Percentiles rank a stretch among this genome's conserved stretches.
These are phyloP conservation scores for Pleurozium schreberi DNA, from an alignment of 225 moss, liverwort and hornwort species.

Conservation along the genomic window DNA sequence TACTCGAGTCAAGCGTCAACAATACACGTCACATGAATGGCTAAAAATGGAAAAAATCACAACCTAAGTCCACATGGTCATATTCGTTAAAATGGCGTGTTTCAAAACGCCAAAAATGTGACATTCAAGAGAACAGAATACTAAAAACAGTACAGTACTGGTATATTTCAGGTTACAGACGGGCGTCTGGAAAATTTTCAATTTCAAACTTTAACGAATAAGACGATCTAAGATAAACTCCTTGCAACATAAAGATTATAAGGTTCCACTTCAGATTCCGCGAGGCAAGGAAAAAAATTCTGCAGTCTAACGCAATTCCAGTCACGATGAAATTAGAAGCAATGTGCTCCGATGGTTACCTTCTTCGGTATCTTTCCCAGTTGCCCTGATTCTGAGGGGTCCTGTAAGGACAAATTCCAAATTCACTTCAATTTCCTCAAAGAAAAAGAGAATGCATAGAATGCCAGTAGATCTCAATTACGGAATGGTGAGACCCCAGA, in stretches of 20 bases:
- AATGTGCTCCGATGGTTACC: conserved; percentile 1
- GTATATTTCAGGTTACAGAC: neutral
- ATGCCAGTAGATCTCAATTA: neutral
- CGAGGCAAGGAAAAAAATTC: neutral
- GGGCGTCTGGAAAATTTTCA: neutral
- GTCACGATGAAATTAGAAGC: neutral
- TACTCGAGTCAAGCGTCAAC: neutral
- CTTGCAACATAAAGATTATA: neutral
- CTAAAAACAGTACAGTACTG: neutral
- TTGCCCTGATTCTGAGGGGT: conserved; percentile 42
- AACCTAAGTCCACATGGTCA: neutral
- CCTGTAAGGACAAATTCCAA: conserved; percentile 21
- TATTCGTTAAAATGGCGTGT: neutral
- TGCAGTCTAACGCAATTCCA: neutral
- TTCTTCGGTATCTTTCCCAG: conserved; percentile 44
- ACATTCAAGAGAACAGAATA: neutral
- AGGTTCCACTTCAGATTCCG: neutral
- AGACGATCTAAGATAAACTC: neutral
- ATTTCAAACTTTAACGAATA: neutral
- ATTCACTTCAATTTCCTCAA: neutral
- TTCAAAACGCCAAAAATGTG: neutral
- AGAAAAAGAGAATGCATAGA: neutral
- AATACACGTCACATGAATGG: neutral
- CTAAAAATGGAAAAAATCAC: neutral
- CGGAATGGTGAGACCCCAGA: neutral